Percentiles rank a stretch among this genome's conserved stretches.
phyloP scores from a whole-genome alignment of 495 filamentous ascomycete genomes.

The Hypoxylon lenormandii region DNA sequence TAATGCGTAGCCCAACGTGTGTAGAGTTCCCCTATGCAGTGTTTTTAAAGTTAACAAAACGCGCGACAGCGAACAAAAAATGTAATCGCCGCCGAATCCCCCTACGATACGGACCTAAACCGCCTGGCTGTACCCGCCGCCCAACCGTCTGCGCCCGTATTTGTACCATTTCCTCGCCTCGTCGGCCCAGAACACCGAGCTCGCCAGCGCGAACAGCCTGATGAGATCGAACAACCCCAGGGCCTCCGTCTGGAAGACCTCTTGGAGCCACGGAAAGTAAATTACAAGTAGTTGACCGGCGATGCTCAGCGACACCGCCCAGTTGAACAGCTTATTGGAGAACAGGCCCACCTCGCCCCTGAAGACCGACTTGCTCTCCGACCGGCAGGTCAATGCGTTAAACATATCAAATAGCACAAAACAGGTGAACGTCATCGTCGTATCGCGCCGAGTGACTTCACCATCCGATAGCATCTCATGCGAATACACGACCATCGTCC shows the following conservation, averaged over 20 bases:
- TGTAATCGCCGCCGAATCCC: constrained; percentile 13
- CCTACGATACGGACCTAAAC: constrained; percentile 48
- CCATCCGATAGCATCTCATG: constrained; percentile 87
- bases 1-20: constrained; percentile 23
- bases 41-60: not conserved
- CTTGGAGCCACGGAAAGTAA: constrained; percentile 91
- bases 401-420: constrained; percentile 99
- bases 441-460: constrained; percentile 88
- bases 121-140: constrained; percentile 63
- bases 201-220: constrained; percentile 77
- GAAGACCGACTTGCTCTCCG: constrained; percentile 87
- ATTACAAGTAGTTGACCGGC: constrained; percentile 89
- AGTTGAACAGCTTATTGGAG: constrained; percentile 94
- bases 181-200: constrained; percentile 93
- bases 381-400: constrained; percentile 92
- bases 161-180: constrained; percentile 83
- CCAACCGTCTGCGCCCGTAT: constrained; percentile 59
- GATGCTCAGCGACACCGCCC: constrained; percentile 84
- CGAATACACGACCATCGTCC: constrained; percentile 89
- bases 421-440: constrained; percentile 98
- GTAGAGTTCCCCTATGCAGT: constrained; percentile 8
- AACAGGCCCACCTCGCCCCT: constrained; percentile 84
- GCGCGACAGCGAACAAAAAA: not conserved
- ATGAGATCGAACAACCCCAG: constrained; percentile 77
- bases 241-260: constrained; percentile 94